Conservation (phyloP, 139 green algal species). For the Chlorella vulgaris region DNA sequence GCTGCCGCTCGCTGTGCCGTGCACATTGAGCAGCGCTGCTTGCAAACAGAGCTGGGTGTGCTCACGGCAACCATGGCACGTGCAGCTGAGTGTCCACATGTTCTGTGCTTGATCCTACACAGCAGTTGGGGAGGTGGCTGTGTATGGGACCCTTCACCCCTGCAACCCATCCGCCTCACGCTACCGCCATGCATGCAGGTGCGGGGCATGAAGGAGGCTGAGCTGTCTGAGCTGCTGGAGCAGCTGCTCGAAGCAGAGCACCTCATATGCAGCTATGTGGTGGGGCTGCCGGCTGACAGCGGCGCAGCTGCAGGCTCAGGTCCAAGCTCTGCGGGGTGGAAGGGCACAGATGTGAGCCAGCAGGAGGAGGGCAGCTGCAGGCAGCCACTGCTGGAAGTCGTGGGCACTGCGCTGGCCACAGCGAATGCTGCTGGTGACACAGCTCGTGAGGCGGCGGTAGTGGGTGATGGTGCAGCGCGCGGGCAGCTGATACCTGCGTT, state of each 20-base stretch:
- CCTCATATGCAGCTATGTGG: constrained; percentile 9
- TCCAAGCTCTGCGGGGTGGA: not conserved
- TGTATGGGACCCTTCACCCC: too few species aligned
- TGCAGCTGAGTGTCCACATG: too few species aligned
- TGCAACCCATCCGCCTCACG: too few species aligned
- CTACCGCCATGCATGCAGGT: too few species aligned
- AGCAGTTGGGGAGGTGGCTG: too few species aligned
- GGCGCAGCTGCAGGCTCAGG: not conserved
- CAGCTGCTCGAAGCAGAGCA: constrained; percentile 27
- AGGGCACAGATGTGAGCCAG: not conserved
- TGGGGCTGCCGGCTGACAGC: constrained; percentile 2
- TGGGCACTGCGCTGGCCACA: not conserved
- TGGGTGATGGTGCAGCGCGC: too few species aligned
- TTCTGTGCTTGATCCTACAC: too few species aligned
- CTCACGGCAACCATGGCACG: too few species aligned
- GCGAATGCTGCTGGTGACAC: not conserved
- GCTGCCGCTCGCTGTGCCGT: not conserved
- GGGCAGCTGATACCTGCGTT: constrained; percentile 5
- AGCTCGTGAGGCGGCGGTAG: too few species aligned
- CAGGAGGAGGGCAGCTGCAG: not conserved
- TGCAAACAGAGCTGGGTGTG: too few species aligned
- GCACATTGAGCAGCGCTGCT: too few species aligned
- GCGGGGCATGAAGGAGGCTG: constrained; percentile 21
- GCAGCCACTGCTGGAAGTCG: constrained; percentile 1
- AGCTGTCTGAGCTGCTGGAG: constrained; percentile 27